phyloP scores from a whole-genome alignment of 1,139 yeast species.

The Candida pseudoviswanathii region DNA sequence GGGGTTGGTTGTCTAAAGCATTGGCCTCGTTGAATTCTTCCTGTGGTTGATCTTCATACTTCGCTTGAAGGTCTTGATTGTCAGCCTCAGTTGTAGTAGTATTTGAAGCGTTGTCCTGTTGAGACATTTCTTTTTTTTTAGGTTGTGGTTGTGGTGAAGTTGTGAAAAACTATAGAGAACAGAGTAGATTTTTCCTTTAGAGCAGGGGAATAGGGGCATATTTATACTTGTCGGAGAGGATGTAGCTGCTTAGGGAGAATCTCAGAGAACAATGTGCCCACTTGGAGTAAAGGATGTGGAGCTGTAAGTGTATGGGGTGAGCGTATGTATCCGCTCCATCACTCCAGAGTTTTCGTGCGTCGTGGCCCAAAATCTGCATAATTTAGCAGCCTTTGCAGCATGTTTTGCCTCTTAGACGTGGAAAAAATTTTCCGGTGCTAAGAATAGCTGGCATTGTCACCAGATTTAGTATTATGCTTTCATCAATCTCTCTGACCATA shows the following conservation, averaged over 20 bases:
- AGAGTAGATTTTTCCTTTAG: background rate
- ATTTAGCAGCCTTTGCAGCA: constrained; percentile 4
- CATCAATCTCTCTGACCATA: background rate
- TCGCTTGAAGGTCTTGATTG: constrained; percentile 66
- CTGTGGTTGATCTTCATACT: constrained; percentile 37
- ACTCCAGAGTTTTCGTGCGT: constrained; percentile 1
- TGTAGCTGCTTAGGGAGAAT: no score
- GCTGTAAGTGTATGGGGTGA: background rate
- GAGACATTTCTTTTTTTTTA: constrained; percentile 11
- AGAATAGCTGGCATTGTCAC: background rate
- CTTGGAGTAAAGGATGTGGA: no score
- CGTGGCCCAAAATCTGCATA: background rate
- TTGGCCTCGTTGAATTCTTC: constrained; percentile 5
- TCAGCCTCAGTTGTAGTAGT: constrained; percentile 62
- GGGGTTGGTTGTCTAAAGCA: constrained; percentile 3
- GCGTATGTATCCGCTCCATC: background rate
- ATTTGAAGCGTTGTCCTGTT: constrained; percentile 10
- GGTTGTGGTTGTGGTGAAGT: constrained; percentile 3
- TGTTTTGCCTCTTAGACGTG: background rate
- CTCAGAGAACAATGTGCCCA: no score
- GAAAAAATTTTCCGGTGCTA: background rate
- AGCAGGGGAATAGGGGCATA: background rate
- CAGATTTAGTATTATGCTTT: background rate
- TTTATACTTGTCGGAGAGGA: constrained; percentile 1
- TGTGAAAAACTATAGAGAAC: background rate